Conservation (phyloP, 495 filamentous ascomycete genomes). For the Trichoderma orchidacearum region DNA sequence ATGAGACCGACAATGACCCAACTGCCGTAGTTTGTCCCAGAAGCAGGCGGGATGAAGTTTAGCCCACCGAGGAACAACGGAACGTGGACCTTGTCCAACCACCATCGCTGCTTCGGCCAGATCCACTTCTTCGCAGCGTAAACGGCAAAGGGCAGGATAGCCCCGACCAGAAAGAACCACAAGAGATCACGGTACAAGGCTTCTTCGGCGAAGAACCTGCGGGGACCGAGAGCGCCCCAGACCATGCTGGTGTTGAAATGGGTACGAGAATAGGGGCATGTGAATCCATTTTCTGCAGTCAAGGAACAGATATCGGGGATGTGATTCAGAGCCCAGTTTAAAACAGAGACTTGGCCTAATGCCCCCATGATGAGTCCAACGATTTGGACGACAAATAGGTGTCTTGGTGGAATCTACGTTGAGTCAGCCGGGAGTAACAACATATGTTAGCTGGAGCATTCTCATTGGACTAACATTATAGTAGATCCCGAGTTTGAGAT, state of each 20-base stretch:
- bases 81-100: constrained; percentile 24
- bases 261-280: not conserved
- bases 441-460: not conserved
- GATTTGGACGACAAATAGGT: not conserved
- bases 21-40: constrained; percentile 36
- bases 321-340: not conserved
- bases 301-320: not conserved
- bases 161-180: not conserved
- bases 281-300: not conserved
- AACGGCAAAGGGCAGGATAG: not conserved
- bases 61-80: constrained; percentile 33
- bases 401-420: not conserved
- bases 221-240: not conserved
- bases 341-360: constrained; percentile 4
- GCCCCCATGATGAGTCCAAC: not conserved
- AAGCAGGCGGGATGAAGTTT: constrained; percentile 22
- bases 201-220: not conserved
- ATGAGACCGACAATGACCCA: constrained; percentile 33
- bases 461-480: not conserved
- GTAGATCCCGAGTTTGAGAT: not conserved
- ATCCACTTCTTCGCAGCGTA: not conserved
- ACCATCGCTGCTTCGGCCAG: not conserved
- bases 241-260: not conserved
- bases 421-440: not conserved
- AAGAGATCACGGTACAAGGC: not conserved